Evolutionary conservation across 345 rosid species (phyloP), one percentile per base, ranked within the genome.

Genomic region (Citrus trifoliata): DNA sequence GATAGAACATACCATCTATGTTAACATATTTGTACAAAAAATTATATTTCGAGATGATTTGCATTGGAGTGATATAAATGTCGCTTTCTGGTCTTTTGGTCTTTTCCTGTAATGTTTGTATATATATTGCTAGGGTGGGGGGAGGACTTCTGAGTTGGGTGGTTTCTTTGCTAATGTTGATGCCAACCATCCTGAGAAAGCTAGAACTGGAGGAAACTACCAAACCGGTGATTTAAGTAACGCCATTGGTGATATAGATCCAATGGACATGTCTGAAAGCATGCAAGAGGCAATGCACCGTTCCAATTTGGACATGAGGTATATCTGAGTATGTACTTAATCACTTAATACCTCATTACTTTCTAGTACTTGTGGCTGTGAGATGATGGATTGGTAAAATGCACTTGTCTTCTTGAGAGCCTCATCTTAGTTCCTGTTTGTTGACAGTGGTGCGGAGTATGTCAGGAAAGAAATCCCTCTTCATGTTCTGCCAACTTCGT

Each of bases 281-380:
- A 94, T 96, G 94, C 99, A 93, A 87, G 97, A 94, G 80, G 99
- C 99, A 18, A 89, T 96, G 98, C 93, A 90, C 74, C 97, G 97
- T 65, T 96, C 99, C 32, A 94, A 88, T 84, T 83, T 96, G 90
- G 99, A 96, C 84, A 84, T 92, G 87, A 96, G 97, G 99, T 96
- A 83, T 84, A 80, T 70, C 40, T 77, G 80, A 77, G 80, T 83
- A 75, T 76, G 83, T 83, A 51, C 75, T 80, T 80, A 75, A 61
- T 68, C 70, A 63, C 61, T 70, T 82, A 63, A 35, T 76, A n/a
- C 70, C 56, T 59, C 32, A 51, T 76, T 46, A 25, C 68, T 27
- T 40, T 70, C 46, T 68, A 24, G 18, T 66, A 16, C 66, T 46
- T 24, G 35, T 63, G 19, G 18, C 66, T 51, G 51, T 33, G 18